Base-by-base conservation (phyloP, 1,284 basidiomycete species). In the Cryptococcus wingfieldii region DNA sequence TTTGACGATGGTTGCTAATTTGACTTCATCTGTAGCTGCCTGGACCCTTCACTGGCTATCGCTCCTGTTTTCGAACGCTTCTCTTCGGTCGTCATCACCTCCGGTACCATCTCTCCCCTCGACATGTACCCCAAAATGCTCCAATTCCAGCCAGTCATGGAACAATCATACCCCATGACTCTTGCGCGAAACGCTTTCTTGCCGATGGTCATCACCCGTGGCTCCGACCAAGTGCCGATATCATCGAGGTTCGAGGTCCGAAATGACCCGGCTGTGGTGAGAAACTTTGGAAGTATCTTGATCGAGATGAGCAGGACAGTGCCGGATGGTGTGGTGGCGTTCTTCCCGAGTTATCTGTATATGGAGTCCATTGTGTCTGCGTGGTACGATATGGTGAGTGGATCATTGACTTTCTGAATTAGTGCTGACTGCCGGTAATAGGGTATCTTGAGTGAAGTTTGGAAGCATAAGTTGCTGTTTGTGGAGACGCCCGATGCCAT, bases 51-150 rank as follows among this genome's bases (percentile, higher is more conserved):
- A 1, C 83, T 99, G 28, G 96, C 96, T 10, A 99, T 98, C 68
- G 91, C 92, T 64, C 96, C 96, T 0, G 90, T 99, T 25, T 98
- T 99, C 74, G 96, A 99, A 72, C 87, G 94, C 45, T 99, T 98
- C 76, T 94, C 90, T 74, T 94, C 89, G 62, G 96, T 99, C 45
- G 92, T 98, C 66, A 98, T 99, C 76, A 98, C 96, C 0, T 97
- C 92, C 13, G 96, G 96, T 67, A 98, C 96, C 34, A 94, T 99
- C 67, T 97, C 93, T 7, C 96, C 96, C 5, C 79, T 98, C 55
- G 96, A 99, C 79, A 99, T 99, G 96, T 78, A 99, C 76, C 96
- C 96, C 23, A 99, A 98, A 78, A 99, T 99, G 89, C 82, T 99
- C 44, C 91, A 95, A 67, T 99, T 99, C 74, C 92, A 92, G 34